Evolutionary conservation across 306 rosid genomes (phyloP).

Genomic region (Carpinus fangiana): DNA sequence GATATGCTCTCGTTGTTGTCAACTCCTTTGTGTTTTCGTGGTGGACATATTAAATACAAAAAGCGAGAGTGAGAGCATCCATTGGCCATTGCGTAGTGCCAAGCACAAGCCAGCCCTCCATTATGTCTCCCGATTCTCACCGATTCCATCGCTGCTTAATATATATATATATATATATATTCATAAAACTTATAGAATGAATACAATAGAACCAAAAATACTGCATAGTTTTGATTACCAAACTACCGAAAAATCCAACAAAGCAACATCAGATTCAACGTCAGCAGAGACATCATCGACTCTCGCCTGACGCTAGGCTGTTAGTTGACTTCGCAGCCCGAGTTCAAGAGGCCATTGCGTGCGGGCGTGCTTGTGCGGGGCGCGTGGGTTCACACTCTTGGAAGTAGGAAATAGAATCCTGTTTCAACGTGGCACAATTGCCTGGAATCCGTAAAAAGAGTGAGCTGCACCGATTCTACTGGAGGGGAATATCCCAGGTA

Average conservation of each 20-base stretch:
- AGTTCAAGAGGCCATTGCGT: constrained; percentile 2
- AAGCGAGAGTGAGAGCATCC: no score
- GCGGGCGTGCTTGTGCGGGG: not conserved
- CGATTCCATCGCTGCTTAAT: constrained; percentile 4
- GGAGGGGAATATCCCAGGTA: not conserved
- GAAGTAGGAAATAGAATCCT: constrained; percentile 34
- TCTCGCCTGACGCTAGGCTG: not conserved
- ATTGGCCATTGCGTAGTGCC: not conserved
- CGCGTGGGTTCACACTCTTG: constrained; percentile 22
- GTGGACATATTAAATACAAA: no score
- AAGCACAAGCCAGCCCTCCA: not conserved
- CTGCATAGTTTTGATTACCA: not conserved
- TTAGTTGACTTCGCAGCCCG: constrained; percentile 52
- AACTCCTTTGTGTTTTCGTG: no score
- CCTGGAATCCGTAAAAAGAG: constrained; percentile 36
- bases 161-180: no score
- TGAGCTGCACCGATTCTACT: not conserved
- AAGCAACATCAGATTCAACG: not conserved
- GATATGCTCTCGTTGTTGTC: no score
- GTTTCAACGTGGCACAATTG: not conserved
- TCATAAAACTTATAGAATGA: no score
- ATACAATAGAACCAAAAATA: not conserved
- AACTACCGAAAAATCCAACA: not conserved
- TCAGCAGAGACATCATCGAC: not conserved
- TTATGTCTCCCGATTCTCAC: constrained; percentile 46